Base-by-base conservation (phyloP, 345 rosid genomes). In the Draba incana region DNA sequence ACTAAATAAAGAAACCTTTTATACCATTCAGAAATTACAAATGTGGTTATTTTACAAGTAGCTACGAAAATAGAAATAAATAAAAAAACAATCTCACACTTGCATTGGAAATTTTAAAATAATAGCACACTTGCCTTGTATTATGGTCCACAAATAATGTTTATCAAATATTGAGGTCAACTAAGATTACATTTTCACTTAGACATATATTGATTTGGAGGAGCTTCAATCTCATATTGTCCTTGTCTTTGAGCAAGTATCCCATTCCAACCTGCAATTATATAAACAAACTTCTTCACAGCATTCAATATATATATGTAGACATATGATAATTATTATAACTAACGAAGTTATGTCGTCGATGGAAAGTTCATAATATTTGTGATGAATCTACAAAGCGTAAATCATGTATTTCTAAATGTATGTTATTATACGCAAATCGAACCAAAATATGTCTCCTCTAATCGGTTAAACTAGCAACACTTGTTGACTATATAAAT, bases 231-330 rank as follows among this genome's bases (percentile, higher is more conserved):
- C 45, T 9, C 65, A 27, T 46, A 16, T 16, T 69, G 72, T 58
- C 48, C 66, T 59, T 70, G 64, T 55, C 76, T 60, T 72, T 72
- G 69, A 75, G 81, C 81, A 45, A 72, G 70, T 50, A 77, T 79
- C 53, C 77, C 77, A 20, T 73, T 75, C 83, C 83, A 79, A 56
- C 85, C 85, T 77, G 54, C 69, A 62, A 10, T 58, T 35, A 20
- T 79, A 20, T 79, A n/a, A 23, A 62, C 30, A 64, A 57, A 23
- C 5, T 30, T 14, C 16, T 49, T 50, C 30, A 70, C 20, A 59
- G 43, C 16, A 49, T 42, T 50, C 2, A 41, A 50, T 28, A 3
- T 28, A 3, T 28, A 28, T 28, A 31, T 5, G 30, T 27, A 27
- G 30, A 27, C 30, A 3, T 39, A 7, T n/a, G n/a, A 23, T 23